phyloP scores from a whole-genome alignment of 116 monocot species.

The Papilionanthe hybrid region DNA sequence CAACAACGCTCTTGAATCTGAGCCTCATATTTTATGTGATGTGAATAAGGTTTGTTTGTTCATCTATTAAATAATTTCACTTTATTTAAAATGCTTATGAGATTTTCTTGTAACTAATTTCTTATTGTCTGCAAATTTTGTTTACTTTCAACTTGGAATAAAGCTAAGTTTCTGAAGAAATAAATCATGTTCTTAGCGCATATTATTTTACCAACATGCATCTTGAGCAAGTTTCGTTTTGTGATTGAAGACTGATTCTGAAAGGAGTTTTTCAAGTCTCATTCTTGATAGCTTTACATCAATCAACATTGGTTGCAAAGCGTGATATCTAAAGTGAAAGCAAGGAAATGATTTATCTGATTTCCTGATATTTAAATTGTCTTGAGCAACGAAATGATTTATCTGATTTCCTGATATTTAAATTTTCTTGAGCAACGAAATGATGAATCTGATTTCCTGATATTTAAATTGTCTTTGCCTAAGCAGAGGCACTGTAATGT shows the following conservation, averaged over 20 bases:
- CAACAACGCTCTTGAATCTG: not conserved
- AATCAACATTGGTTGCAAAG: not conserved
- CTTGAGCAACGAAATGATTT: not conserved
- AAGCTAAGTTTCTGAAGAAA: not conserved
- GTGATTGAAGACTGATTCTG: not conserved
- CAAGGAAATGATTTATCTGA: not conserved
- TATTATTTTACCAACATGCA: not conserved
- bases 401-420: not conserved
- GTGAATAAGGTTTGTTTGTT: not conserved
- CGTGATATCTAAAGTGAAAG: not conserved
- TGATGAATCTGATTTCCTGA: not conserved
- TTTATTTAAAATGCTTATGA: slow-evolving; percentile 3
- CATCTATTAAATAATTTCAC: not conserved
- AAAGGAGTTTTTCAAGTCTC: not conserved
- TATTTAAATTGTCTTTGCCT: not conserved
- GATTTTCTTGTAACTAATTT: not conserved
- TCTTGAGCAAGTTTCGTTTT: not conserved
- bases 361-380: not conserved
- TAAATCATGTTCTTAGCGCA: not conserved
- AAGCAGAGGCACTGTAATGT: not conserved
- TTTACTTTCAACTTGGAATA: not conserved
- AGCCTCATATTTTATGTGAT: not conserved
- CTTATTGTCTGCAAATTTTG: not conserved
- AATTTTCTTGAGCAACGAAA: not conserved
- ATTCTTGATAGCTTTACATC: not conserved